These are phyloP conservation scores for Apium graveolens DNA, from an alignment of 129 eudicot genomes.

Conservation along the genomic window DNA sequence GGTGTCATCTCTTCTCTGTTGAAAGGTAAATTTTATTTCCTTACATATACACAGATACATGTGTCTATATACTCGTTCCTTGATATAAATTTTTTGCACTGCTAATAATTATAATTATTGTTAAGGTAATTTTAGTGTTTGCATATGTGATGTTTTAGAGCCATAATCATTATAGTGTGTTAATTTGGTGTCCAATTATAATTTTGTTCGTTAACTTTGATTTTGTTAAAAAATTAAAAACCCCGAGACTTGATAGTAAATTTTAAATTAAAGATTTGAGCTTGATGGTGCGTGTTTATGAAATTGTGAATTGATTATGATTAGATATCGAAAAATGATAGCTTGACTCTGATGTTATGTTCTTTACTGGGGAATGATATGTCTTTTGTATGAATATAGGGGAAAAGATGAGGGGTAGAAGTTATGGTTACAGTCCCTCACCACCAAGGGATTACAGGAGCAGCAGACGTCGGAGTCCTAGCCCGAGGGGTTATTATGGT, in stretches of 20 bases:
- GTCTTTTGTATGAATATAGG: conserved; percentile 15
- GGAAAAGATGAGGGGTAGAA: conserved; percentile 56
- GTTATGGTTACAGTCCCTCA: conserved; percentile 79
- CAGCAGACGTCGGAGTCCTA: conserved; percentile 57
- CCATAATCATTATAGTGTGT: no score
- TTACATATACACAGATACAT: neutral
- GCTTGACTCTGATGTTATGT: neutral
- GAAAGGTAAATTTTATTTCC: neutral
- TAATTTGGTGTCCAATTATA: no score
- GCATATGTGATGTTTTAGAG: no score
- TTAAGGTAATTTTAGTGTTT: neutral
- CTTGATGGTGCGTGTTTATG: no score
- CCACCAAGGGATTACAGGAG: conserved; percentile 53
- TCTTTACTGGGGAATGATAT: neutral
- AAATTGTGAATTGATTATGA: neutral
- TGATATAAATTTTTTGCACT: no score
- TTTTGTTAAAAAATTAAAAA: no score
- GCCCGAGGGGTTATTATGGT: conserved; percentile 48
- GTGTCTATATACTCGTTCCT: neutral
- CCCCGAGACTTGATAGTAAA: neutral
- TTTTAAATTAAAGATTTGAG: no score
- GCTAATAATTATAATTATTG: neutral
- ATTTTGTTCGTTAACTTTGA: no score
- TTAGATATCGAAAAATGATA: neutral
- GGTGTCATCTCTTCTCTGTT: neutral